Base-by-base conservation (phyloP, 2,329 filamentous ascomycete species). In the Aspergillus bombycis region DNA sequence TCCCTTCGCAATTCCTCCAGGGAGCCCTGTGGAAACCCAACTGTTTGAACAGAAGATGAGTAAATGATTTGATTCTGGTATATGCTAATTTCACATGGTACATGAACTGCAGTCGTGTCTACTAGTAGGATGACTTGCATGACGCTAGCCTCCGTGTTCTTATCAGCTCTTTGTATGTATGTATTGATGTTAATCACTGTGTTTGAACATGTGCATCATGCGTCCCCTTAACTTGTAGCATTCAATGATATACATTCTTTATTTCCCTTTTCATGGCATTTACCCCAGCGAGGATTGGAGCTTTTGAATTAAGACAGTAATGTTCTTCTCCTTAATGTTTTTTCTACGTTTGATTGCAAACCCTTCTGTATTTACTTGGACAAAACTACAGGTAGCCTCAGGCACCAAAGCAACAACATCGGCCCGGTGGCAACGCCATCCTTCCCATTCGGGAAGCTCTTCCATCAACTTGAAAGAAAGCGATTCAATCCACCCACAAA, bases 21-120 rank as follows among this genome's bases (percentile, higher is more conserved):
- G 28, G 36, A 50, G 38, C 21, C 23, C 54, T 48, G 55, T 43
- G 56, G 45, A 62, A 58, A 48, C 34, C 41, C 53, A 57, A 38
- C 64, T 56, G 55, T 32, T 30, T 28, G 63, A 64, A 61, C 56
- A 38, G 60, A 61, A 62, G 65, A 69, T 63, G 67, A 62, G 63
- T 65, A 66, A 62, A 70, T 68, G 61, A 68, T 68, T 67, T 58
- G 59, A 64, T 63, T 68, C 64, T 66, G 67, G 64, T 69, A 66
- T 65, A 67, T 69, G 62, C 62, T 67, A 67, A 67, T 64, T 50
- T 52, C 57, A 34, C 61, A 64, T 68, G 62, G 61, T 63, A 68
- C 64, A 64, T 69, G 68, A 61, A 61, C 32, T 58, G 60, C 63
- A 59, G 53, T 23, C 50, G 53, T 32, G 43, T 43, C 45, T 52